Percentiles rank a stretch among this genome's conserved stretches.
Evolutionary conservation across 352 stramenopile genomes (phyloP).

Genomic region (Globisporangium lucens): DNA sequence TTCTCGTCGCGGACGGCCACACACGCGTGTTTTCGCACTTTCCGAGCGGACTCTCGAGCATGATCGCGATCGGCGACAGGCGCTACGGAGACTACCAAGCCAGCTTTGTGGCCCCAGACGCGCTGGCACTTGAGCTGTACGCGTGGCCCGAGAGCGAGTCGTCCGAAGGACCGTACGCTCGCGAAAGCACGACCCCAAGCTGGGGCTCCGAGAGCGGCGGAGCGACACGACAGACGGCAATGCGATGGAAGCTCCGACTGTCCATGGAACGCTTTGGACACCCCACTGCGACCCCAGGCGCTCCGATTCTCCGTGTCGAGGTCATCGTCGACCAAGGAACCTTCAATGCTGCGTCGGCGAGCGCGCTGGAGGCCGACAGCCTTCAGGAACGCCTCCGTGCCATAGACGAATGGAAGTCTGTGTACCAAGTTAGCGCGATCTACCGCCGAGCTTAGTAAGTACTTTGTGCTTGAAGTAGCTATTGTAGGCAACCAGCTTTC

Average conservation of each 20-base stretch:
- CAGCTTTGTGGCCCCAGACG: conserved; percentile 9
- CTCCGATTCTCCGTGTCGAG: conserved; percentile 6
- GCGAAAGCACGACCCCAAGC: neutral
- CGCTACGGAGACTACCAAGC: conserved; percentile 15
- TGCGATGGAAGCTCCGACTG: conserved; percentile 11
- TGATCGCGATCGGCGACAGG: conserved; percentile 8
- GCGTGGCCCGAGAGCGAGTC: conserved; percentile 6
- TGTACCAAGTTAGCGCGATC: conserved; percentile 6
- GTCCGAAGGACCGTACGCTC: neutral
- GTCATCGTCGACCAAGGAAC: conserved; percentile 2
- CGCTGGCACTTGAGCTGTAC: conserved; percentile 13
- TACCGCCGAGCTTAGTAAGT: conserved; percentile 5
- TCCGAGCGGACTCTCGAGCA: conserved; percentile 15
- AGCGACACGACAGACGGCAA: neutral
- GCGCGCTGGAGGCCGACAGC: neutral
- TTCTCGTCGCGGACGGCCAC: conserved; percentile 8
- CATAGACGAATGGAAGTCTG: conserved; percentile 5
- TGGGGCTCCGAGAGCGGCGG: neutral
- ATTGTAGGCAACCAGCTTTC: neutral
- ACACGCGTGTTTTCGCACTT: conserved; percentile 16
- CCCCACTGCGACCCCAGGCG: neutral
- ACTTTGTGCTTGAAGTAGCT: neutral
- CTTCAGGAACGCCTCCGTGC: neutral
- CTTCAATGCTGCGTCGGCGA: neutral
- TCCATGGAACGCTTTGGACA: conserved; percentile 13